Percentiles rank a stretch among this genome's conserved stretches.
phyloP scores from a whole-genome alignment of 345 rosid genomes.

The Aurinia saxatilis region DNA sequence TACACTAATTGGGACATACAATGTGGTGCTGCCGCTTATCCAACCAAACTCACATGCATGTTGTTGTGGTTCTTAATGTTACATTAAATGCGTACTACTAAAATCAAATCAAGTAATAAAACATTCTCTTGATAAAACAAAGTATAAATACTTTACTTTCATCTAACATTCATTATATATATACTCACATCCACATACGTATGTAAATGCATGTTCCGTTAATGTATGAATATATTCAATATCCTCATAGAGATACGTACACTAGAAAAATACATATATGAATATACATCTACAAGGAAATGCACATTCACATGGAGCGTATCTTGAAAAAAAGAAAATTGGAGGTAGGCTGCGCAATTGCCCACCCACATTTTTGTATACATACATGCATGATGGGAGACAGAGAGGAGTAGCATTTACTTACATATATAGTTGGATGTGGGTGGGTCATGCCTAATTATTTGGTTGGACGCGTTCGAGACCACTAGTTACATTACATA shows the following conservation, averaged over 20 bases:
- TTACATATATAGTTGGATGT: constrained; percentile 16
- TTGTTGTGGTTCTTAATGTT: constrained; percentile 2
- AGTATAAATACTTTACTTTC: neutral
- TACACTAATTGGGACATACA: constrained; percentile 11
- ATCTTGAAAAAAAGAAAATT: constrained; percentile 1
- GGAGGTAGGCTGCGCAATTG: constrained; percentile 15
- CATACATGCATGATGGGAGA: constrained; percentile 23
- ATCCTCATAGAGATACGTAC: neutral
- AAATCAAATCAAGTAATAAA: neutral
- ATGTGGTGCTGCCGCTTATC: constrained; percentile 20
- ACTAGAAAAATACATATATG: neutral
- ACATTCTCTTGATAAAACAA: constrained; percentile 9
- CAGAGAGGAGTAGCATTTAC: constrained; percentile 22
- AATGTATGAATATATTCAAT: neutral
- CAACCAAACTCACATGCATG: constrained; percentile 25
- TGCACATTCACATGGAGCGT: constrained; percentile 6
- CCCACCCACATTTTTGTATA: constrained; percentile 22
- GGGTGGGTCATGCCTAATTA: constrained; percentile 24
- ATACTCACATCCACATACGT: neutral
- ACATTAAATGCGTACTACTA: constrained; percentile 1
- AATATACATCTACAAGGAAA: neutral
- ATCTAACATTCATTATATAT: neutral
- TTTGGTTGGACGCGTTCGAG: constrained; percentile 16
- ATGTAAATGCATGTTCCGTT: neutral
- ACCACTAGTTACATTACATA: constrained; percentile 8